Percentiles rank a stretch among this genome's conserved stretches.
Evolutionary conservation across 768 basidiomycete genomes (phyloP).

Genomic region (Boletus subcaerulescens): DNA sequence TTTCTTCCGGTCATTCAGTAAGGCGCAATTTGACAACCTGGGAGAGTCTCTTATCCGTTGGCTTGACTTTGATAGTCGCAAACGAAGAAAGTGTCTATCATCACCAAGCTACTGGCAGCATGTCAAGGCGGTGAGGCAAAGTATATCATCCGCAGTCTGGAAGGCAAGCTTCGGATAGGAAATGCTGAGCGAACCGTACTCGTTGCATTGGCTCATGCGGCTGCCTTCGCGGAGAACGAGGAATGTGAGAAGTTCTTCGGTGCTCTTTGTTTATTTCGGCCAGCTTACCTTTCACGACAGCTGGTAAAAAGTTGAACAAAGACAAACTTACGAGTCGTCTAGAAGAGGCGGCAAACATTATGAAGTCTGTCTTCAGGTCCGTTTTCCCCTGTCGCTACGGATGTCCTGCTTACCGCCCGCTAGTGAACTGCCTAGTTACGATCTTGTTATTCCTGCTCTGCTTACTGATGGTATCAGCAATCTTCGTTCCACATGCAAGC

Average conservation of each 20-base stretch:
- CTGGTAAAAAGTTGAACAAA: conserved; percentile 66
- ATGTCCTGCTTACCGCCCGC: neutral
- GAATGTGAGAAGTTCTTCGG: conserved; percentile 36
- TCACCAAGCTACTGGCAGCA: conserved; percentile 89
- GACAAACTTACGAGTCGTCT: conserved; percentile 71
- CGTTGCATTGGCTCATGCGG: conserved; percentile 90
- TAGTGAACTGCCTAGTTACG: conserved; percentile 92
- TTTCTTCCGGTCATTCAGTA: conserved; percentile 80
- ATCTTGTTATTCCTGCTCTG: conserved; percentile 87
- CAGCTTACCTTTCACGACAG: conserved; percentile 35
- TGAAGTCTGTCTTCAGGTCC: conserved; percentile 94
- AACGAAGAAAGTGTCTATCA: conserved; percentile 91
- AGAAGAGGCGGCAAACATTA: conserved; percentile 69
- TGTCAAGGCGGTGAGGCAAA: conserved; percentile 93
- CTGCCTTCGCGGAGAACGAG: conserved; percentile 78
- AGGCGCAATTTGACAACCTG: conserved; percentile 16
- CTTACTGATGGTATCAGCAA: conserved; percentile 72
- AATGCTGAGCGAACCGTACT: conserved; percentile 96
- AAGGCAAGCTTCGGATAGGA: conserved; percentile 96
- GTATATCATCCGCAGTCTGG: conserved; percentile 91
- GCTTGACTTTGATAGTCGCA: conserved; percentile 61
- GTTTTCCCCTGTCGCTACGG: conserved; percentile 10
- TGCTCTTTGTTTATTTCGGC: neutral
- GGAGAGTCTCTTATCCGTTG: neutral
- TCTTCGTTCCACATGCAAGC: conserved; percentile 73